Conservation (phyloP, 306 rosid species). For the Vigna unguiculata region DNA sequence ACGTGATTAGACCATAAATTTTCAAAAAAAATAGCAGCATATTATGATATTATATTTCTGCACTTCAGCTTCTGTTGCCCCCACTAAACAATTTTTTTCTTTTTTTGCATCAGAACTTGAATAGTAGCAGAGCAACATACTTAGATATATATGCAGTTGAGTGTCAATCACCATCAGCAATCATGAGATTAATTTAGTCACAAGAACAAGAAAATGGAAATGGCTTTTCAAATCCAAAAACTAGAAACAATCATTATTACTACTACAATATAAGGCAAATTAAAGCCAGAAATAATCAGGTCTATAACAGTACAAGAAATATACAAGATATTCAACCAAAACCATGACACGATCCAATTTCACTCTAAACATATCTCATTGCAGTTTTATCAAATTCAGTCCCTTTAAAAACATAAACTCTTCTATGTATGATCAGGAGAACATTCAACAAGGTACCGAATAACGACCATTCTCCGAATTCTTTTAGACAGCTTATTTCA, state of each 20-base stretch:
- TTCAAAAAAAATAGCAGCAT: neutral
- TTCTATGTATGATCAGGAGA: neutral
- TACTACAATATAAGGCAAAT: slow-evolving; percentile 1
- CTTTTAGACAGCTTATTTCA: slow-evolving; percentile 18
- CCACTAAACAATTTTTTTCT: neutral
- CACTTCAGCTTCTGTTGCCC: slow-evolving; percentile 15
- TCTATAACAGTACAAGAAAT: neutral
- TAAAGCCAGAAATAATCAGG: neutral
- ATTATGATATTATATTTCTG: slow-evolving; percentile 27
- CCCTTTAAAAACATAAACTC: slow-evolving; percentile 2
- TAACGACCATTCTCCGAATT: slow-evolving; percentile 1
- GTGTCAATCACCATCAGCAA: slow-evolving; percentile 17
- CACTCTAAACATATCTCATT: slow-evolving; percentile 4
- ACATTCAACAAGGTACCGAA: neutral
- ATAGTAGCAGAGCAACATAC: neutral
- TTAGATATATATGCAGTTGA: neutral
- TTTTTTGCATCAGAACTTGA: slow-evolving; percentile 10
- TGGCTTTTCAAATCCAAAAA: slow-evolving; percentile 13
- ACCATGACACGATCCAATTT: neutral
- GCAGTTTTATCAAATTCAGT: slow-evolving; percentile 14
- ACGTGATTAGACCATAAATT: neutral
- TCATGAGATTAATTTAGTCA: slow-evolving; percentile 24
- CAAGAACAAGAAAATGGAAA: neutral
- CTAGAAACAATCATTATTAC: neutral
- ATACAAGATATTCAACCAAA: slow-evolving; percentile 15